Evolutionary conservation across 2,329 filamentous ascomycete species (phyloP), one percentile per base, ranked within the genome.

Genomic region (Sporothrix variecibatus): DNA sequence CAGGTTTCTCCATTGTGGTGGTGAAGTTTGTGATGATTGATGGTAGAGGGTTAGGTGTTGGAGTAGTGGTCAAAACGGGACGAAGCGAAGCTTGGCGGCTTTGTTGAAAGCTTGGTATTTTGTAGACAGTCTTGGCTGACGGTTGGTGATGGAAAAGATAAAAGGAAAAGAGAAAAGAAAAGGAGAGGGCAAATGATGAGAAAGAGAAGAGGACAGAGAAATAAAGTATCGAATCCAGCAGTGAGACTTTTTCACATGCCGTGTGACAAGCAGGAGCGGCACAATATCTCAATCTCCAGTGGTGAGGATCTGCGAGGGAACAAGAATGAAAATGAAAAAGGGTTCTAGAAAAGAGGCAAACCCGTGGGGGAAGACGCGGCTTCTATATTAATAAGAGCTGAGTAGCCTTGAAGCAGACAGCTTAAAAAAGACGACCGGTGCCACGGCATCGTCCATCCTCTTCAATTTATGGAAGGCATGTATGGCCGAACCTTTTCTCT

Each of bases 1-100:
- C 46, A 3, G 72, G 67, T 17, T 76, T 75, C 1, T 76, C 62
- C 73, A 76, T 76, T 5, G 43, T n/a, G 38, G 23, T 11, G 17
- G 20, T 12, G 51, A 23, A 5, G 6, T 4, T 51, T 1, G n/a
- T 23, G 43, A 20, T 49, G 12, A 23, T 3, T 20, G 17, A 31
- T 3, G 38, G 11, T 46, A 3, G 15, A 26, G 34, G n/a, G 62
- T 6, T 15, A 11, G 26, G 28, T 60, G 15, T 64, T 64, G 60
- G 40, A 6, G 15, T 11, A 20, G 28, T 28, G 12, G 64, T 23
- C 20, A 40, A 26, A 0, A 26, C 34, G 60, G 34, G 60, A 64
- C 3, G 23, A 6, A 43, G 62, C 46, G 51, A 34, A 28, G 38
- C 72, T 62, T 58, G 58, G 71, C 58, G 31, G 12, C 40, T 20